These are phyloP conservation scores for Cyclotella distinguenda DNA, from an alignment of 108 stramenopile genomes.

Conservation along the genomic window DNA sequence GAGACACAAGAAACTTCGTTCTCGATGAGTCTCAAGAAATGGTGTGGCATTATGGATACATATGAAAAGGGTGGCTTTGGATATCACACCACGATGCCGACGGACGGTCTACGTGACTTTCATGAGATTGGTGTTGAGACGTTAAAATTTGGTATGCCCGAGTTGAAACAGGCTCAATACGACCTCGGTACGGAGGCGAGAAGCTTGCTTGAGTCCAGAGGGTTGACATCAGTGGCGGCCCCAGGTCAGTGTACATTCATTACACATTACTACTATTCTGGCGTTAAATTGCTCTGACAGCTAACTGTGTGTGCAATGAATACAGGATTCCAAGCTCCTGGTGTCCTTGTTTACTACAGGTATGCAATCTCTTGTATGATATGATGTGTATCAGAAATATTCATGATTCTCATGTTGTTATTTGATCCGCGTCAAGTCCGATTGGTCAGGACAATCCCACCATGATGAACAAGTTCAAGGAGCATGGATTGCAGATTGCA, in stretches of 20 bases:
- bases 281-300: not conserved
- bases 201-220: conserved; percentile 61
- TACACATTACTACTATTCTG: not conserved
- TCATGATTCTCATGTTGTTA: not conserved
- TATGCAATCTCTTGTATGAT: not conserved
- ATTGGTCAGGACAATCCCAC: conserved; percentile 73
- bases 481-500: conserved; percentile 88
- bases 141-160: conserved; percentile 78
- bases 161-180: conserved; percentile 72
- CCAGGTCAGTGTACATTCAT: conserved; percentile 20
- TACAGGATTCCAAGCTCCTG: conserved; percentile 82
- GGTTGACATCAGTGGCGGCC: conserved; percentile 81
- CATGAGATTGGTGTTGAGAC: conserved; percentile 89
- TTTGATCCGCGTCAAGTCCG: conserved; percentile 30
- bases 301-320: not conserved
- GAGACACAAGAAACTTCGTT: conserved; percentile 77
- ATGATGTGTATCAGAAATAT: not conserved
- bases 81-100: conserved; percentile 94
- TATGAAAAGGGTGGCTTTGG: conserved; percentile 86
- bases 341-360: conserved; percentile 86
- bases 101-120: conserved; percentile 86
- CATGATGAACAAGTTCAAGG: conserved; percentile 89
- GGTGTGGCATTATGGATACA: conserved; percentile 86
- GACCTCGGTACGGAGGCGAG: conserved; percentile 74
- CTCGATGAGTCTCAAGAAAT: conserved; percentile 83